Percentiles rank a stretch among this genome's conserved stretches.
Evolutionary conservation across 2,329 filamentous ascomycete genomes (phyloP).

Genomic region (Aplosporella prunicola): DNA sequence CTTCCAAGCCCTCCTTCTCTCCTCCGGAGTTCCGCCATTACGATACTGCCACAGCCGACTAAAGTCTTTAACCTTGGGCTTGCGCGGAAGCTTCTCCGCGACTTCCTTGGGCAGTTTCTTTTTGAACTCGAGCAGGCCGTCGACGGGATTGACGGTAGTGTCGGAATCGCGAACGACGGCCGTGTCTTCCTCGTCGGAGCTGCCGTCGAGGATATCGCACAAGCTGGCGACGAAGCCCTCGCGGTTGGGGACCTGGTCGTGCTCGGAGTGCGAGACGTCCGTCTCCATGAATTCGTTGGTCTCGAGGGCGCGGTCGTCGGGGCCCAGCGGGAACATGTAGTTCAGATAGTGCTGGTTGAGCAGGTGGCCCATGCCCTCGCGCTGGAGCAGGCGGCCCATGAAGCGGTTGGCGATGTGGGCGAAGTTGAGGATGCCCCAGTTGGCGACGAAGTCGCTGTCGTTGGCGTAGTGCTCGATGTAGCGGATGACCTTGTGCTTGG

Average conservation of each 20-base stretch:
- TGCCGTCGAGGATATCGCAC: slow-evolving; percentile 2
- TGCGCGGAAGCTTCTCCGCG: neutral
- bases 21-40: slow-evolving; percentile 12
- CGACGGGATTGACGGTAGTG: slow-evolving; percentile 11
- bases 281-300: slow-evolving; percentile 54
- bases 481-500: slow-evolving; percentile 42
- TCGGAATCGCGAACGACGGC: slow-evolving; percentile 14
- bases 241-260: slow-evolving; percentile 1
- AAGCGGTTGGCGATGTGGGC: slow-evolving; percentile 42
- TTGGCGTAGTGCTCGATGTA: slow-evolving; percentile 78
- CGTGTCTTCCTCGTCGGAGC: slow-evolving; percentile 2
- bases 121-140: slow-evolving; percentile 1
- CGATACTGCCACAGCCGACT: slow-evolving; percentile 17
- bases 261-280: slow-evolving; percentile 17
- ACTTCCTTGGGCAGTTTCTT: neutral
- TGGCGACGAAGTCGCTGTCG: slow-evolving; percentile 60
- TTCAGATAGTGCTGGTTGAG: slow-evolving; percentile 53
- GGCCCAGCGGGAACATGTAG: slow-evolving; percentile 48
- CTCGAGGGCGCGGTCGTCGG: slow-evolving; percentile 39
- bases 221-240: slow-evolving; percentile 6
- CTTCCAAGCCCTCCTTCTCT: no score
- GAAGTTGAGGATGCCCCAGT: slow-evolving; percentile 67
- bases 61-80: slow-evolving; percentile 15
- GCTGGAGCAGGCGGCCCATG: slow-evolving; percentile 40
- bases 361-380: slow-evolving; percentile 25